Evolutionary conservation across 257 asterid genomes (phyloP), one percentile per base, ranked within the genome.

Genomic region (Lantana camara): DNA sequence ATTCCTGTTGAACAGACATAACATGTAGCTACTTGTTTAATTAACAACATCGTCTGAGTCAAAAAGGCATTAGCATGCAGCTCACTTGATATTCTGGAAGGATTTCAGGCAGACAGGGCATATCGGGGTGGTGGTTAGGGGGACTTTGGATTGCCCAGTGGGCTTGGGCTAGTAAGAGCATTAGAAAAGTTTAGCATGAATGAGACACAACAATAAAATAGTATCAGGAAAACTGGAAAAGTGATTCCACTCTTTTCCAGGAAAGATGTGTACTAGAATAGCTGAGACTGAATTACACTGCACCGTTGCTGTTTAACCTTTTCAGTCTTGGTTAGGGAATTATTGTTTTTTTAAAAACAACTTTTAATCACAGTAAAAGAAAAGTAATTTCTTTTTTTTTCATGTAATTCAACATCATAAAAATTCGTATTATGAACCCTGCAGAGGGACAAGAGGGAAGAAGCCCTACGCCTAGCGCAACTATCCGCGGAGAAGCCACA

Each of bases 401-500:
- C 44, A 44, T 51, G 58, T 70, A 29, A 29, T 45, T 66, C 62
- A 44, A 54, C 40, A 40, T 57, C 35, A n/a, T 15, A 49, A 75
- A 35, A 47, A 19, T 19, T 60, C 50, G 62, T 9, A 34, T 58
- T 67, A 73, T 68, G 73, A 60, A 69, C 69, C 77, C 68, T 71
- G 77, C 88, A 94, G 99, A 83, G 96, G 78, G 89, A 86, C 82
- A 94, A 94, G 78, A 85, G 86, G 67, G 96, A 88, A 81, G 96
- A 94, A 84, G 99, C 99, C 68, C 80, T 94, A 69, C 87, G 96
- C 69, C 72, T 90, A 74, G 99, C 99, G 42, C 90, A 76, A 37
- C 69, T 90, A 70, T 90, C 99, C 34, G 95, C 94, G 32, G 99
- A 88, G 95, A 94, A 94, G 86, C 99, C 97, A 60, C 97, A 94